These are phyloP conservation scores for Backusella tarrabulga DNA, from an alignment of 192 early-diverging fungal genomes.

Conservation along the genomic window DNA sequence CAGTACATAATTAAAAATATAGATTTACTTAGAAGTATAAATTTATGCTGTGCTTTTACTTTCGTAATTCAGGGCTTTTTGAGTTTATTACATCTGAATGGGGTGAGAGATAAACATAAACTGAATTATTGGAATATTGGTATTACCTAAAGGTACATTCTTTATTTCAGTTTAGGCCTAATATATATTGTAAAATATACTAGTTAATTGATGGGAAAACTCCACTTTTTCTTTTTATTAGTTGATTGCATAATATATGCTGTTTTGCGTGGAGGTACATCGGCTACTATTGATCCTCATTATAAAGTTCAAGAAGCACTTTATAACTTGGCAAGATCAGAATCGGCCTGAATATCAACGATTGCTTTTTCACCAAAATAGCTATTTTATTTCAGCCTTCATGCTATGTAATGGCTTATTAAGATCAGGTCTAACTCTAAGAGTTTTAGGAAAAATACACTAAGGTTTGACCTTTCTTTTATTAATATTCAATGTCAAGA, in stretches of 20 bases:
- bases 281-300: background rate
- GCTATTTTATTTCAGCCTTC: background rate
- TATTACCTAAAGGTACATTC: too few species aligned
- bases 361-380: background rate
- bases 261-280: background rate
- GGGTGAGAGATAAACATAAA: too few species aligned
- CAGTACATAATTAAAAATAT: background rate
- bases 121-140: too few species aligned
- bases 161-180: too few species aligned
- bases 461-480: background rate
- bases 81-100: too few species aligned
- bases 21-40: background rate
- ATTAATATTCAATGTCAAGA: background rate
- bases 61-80: too few species aligned
- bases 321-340: background rate
- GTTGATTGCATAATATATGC: background rate
- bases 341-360: background rate
- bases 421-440: background rate
- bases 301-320: background rate
- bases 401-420: background rate
- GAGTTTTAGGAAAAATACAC: background rate
- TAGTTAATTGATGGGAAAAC: too few species aligned
- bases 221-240: too few species aligned
- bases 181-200: too few species aligned
- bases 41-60: background rate